These are phyloP conservation scores for Letharia lupina DNA, from an alignment of 495 filamentous ascomycete genomes.

Conservation along the genomic window DNA sequence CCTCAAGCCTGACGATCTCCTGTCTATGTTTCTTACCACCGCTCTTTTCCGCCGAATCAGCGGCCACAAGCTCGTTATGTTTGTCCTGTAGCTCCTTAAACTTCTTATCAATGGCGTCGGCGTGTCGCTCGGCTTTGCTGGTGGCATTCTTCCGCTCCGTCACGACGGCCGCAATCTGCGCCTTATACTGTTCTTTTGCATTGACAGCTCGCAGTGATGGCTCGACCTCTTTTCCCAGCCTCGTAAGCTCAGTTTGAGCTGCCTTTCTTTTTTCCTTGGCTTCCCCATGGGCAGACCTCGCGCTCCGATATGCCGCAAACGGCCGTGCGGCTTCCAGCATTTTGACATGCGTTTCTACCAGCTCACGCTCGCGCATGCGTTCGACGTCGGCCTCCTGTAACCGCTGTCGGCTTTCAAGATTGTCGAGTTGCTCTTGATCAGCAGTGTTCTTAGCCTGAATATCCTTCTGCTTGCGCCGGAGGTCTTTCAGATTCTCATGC, in stretches of 20 bases:
- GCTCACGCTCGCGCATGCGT: slow-evolving; percentile 64
- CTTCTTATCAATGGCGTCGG: slow-evolving; percentile 39
- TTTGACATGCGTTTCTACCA: slow-evolving; percentile 56
- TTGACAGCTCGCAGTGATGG: slow-evolving; percentile 61
- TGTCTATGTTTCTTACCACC: slow-evolving; percentile 42
- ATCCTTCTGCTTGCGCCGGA: slow-evolving; percentile 61
- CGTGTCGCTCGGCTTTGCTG: slow-evolving; percentile 42
- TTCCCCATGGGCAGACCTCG: slow-evolving; percentile 30
- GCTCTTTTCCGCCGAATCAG: slow-evolving; percentile 51
- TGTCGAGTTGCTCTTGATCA: slow-evolving; percentile 53
- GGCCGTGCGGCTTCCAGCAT: slow-evolving; percentile 58
- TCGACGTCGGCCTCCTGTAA: slow-evolving; percentile 75
- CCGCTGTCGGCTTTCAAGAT: slow-evolving; percentile 65
- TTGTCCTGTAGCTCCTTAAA: slow-evolving; percentile 46
- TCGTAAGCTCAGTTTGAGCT: slow-evolving; percentile 43
- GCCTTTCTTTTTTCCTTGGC: slow-evolving; percentile 41
- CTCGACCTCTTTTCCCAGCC: slow-evolving; percentile 51
- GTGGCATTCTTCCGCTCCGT: slow-evolving; percentile 43
- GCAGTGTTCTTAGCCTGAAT: slow-evolving; percentile 48
- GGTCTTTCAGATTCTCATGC: slow-evolving; percentile 63
- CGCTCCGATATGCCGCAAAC: slow-evolving; percentile 51
- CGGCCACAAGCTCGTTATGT: slow-evolving; percentile 46
- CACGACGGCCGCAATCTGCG: slow-evolving; percentile 41
- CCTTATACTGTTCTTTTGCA: slow-evolving; percentile 53
- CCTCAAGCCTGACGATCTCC: slow-evolving; percentile 38